Base-by-base conservation (phyloP, 1,139 yeast genomes). In the Martiniozyma asiatica region DNA sequence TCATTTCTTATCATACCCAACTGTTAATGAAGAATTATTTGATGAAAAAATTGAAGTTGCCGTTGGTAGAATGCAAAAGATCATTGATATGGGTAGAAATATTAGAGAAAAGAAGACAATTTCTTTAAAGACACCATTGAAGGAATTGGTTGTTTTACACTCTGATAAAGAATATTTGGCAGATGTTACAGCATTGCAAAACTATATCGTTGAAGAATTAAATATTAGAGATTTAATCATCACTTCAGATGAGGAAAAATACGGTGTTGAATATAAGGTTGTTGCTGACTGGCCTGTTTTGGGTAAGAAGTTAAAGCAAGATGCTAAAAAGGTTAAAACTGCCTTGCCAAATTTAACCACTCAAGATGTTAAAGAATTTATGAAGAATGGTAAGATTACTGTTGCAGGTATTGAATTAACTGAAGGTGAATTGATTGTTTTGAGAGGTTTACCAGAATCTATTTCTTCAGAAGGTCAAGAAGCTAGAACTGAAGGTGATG, bases 221-320 rank as follows among this genome's bases (percentile, higher is more conserved):
- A 92, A 92, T 51, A 80, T 92, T 36, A 79, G 96, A 57, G 89
- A 81, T 45, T 58, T 92, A 36, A 62, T 84, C 46, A 77, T 92
- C 47, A 85, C 97, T 20, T 68, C 84, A 19, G 96, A 92, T 51
- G 99, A 92, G 63, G 77, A 68, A 45, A 75, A 78, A 51, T 87
- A 85, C 51, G 92, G 89, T 47, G 97, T 92, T 39, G 81, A 78
- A 51, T 89, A 87, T 64, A 73, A 71, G 39, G 96, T 89, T 29
- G 93, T 81, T 55, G 98, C 98, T 27, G 99, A 92, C 62, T 92
- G 99, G 99, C 94, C 97, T 32, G 84, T 85, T 12, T 70, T 92
- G 44, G 99, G 99, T 61, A 89, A 89, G 69, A 89, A 89, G 59
- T 72, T 92, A 57, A 87, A 87, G 72, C 76, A 76, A 54, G 97